phyloP scores from a whole-genome alignment of 129 eudicot genomes.

The Chrysanthemum lavandulifolium region DNA sequence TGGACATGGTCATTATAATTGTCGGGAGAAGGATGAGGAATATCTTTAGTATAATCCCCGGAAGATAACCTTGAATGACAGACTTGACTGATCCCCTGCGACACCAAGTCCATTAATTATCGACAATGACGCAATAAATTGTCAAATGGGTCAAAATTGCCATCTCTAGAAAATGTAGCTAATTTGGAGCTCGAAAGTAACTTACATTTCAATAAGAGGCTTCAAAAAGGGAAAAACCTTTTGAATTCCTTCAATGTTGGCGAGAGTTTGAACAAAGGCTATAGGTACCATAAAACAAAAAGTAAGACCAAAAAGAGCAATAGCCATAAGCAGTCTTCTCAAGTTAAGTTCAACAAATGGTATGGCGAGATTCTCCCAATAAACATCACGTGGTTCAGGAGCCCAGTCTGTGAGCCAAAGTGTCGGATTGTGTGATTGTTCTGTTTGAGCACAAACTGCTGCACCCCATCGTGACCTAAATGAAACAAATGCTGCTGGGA shows the following conservation, averaged over 20 bases:
- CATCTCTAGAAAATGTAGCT: background rate
- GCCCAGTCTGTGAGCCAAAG: slow-evolving; percentile 98
- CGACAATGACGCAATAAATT: background rate
- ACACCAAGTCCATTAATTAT: background rate
- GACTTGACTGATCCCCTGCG: slow-evolving; percentile 64
- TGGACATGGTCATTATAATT: slow-evolving; percentile 86
- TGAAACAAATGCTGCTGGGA: slow-evolving; percentile 96
- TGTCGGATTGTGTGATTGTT: slow-evolving; percentile 81
- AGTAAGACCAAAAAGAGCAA: slow-evolving; percentile 70
- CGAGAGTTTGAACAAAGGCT: slow-evolving; percentile 87
- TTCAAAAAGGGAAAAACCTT: slow-evolving; percentile 74
- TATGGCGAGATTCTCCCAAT: slow-evolving; percentile 90
- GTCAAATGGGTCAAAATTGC: background rate
- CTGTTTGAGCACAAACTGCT: slow-evolving; percentile 98
- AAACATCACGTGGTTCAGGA: slow-evolving; percentile 96
- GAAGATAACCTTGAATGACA: slow-evolving; percentile 86
- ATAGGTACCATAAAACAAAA: slow-evolving; percentile 98
- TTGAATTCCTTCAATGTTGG: slow-evolving; percentile 81
- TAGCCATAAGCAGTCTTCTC: slow-evolving; percentile 72
- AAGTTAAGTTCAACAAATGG: slow-evolving; percentile 74
- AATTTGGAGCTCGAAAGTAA: slow-evolving; percentile 7
- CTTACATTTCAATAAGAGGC: slow-evolving; percentile 72
- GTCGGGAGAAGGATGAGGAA: slow-evolving; percentile 82
- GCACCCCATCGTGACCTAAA: slow-evolving; percentile 97
- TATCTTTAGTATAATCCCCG: slow-evolving; percentile 78